Conservation (phyloP, 1,284 basidiomycete genomes). For the Ganoderma resinaceum region DNA sequence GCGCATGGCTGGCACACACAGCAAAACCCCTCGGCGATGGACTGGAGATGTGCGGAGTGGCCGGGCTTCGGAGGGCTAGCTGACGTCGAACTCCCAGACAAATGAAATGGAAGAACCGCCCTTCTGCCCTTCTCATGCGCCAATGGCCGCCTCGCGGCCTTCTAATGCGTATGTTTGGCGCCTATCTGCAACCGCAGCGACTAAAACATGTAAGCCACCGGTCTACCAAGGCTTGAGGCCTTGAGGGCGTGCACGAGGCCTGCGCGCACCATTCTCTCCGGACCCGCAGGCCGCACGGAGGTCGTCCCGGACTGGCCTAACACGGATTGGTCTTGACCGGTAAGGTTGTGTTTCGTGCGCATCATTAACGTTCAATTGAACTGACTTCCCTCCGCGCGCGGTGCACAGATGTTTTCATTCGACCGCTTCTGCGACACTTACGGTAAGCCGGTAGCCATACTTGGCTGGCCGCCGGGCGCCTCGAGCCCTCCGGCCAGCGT, state of each 20-base stretch:
- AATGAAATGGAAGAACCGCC: not conserved
- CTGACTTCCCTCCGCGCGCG: not conserved
- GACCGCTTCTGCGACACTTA: not conserved
- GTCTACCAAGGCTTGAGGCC: not conserved
- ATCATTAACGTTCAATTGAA: not conserved
- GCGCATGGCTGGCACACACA: not conserved
- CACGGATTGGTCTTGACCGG: not conserved
- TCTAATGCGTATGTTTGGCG: constrained; percentile 1
- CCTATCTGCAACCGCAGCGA: not conserved
- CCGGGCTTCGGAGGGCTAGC: not conserved
- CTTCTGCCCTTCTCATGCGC: not conserved
- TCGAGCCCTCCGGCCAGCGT: not conserved
- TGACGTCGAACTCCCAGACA: not conserved
- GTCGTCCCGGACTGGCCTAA: not conserved
- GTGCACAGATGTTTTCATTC: not conserved
- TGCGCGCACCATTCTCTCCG: not conserved
- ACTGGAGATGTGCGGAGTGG: not conserved
- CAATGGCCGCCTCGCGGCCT: not conserved
- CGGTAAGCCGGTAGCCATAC: not conserved
- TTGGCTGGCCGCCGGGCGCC: not conserved
- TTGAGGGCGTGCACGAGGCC: not conserved
- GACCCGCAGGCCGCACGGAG: not conserved
- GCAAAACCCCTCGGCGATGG: not conserved
- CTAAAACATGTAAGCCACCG: not conserved
- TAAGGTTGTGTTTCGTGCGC: not conserved